A percentile compares a stretch with the other conserved stretches of the same genome.
Evolutionary conservation across 2,329 filamentous ascomycete species (phyloP).

Genomic region (Penicillium sp.): DNA sequence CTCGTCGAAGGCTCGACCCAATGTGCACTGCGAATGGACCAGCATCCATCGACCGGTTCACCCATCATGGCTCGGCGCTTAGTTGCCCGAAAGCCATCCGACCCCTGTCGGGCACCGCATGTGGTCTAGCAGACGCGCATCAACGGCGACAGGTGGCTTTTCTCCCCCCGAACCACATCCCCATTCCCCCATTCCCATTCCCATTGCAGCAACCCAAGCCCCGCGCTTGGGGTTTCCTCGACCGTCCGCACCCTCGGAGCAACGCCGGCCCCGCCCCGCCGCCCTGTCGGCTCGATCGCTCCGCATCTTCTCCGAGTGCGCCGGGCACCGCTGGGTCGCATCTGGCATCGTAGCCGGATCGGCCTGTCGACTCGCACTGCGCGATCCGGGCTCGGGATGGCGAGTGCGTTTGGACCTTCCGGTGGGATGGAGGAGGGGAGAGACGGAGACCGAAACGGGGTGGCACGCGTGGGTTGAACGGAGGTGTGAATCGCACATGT

Average conservation of each 20-base stretch:
- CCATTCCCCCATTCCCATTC: too few species aligned
- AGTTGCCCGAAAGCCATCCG: neutral
- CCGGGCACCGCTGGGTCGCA: neutral
- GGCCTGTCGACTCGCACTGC: neutral
- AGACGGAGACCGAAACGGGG: too few species aligned
- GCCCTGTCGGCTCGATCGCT: constrained; percentile 21
- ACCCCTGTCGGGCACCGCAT: constrained; percentile 17
- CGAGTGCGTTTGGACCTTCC: neutral
- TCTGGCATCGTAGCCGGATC: too few species aligned
- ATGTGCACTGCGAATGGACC: neutral
- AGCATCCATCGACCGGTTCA: too few species aligned
- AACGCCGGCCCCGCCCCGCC: constrained; percentile 9
- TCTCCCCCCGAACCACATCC: too few species aligned
- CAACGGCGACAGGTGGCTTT: constrained; percentile 1
- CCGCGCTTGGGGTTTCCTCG: neutral
- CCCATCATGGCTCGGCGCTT: neutral
- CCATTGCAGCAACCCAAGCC: neutral
- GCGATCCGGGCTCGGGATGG: neutral
- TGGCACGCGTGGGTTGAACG: too few species aligned
- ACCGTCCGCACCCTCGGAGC: constrained; percentile 12
- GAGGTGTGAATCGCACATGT: too few species aligned
- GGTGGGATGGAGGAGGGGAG: too few species aligned
- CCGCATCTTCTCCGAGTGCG: constrained; percentile 4
- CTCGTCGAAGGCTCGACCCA: constrained; percentile 3
- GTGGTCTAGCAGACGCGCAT: constrained; percentile 5